phyloP scores from a whole-genome alignment of 2,329 filamentous ascomycete species.

The Phialophora macrospora region DNA sequence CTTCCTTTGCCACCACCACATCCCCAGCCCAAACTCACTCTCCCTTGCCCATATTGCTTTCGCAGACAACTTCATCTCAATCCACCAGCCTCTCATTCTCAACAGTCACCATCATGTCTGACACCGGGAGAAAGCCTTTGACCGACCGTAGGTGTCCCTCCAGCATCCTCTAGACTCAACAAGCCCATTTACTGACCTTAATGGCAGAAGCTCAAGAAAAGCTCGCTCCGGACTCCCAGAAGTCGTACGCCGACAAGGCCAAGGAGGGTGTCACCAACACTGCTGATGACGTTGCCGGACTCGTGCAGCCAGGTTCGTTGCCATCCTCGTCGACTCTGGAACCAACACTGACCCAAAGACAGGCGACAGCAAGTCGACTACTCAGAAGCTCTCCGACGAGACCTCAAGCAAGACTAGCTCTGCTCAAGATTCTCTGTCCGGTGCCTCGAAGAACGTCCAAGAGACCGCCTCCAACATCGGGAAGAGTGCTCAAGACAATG shows the following conservation, averaged over 20 bases:
- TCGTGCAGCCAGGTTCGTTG: constrained; percentile 43
- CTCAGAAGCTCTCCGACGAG: constrained; percentile 57
- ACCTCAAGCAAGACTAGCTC: constrained; percentile 23
- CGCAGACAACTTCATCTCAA: neutral
- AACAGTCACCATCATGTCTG: constrained; percentile 50
- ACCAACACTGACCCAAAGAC: constrained; percentile 10
- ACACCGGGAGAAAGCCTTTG: constrained; percentile 66
- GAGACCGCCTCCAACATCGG: constrained; percentile 24
- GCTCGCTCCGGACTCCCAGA: constrained; percentile 63
- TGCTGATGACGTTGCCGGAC: constrained; percentile 58
- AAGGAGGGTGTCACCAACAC: constrained; percentile 62
- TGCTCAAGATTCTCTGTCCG: constrained; percentile 25
- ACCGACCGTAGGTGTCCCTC: constrained; percentile 46
- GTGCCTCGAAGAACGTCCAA: constrained; percentile 22
- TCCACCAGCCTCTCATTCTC: constrained; percentile 25
- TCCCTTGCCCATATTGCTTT: constrained; percentile 11
- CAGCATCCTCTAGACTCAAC: neutral
- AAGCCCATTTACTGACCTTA: constrained; percentile 18
- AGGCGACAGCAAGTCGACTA: constrained; percentile 60
- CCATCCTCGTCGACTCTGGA: neutral
- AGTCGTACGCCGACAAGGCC: constrained; percentile 65
- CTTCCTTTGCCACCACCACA: constrained; percentile 10
- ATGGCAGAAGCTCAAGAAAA: constrained; percentile 58
- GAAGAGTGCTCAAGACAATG: constrained; percentile 19
- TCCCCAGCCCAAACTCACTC: neutral